These are phyloP conservation scores for Vaccinium darrowii DNA, from an alignment of 148 eudicot genomes.

Conservation along the genomic window DNA sequence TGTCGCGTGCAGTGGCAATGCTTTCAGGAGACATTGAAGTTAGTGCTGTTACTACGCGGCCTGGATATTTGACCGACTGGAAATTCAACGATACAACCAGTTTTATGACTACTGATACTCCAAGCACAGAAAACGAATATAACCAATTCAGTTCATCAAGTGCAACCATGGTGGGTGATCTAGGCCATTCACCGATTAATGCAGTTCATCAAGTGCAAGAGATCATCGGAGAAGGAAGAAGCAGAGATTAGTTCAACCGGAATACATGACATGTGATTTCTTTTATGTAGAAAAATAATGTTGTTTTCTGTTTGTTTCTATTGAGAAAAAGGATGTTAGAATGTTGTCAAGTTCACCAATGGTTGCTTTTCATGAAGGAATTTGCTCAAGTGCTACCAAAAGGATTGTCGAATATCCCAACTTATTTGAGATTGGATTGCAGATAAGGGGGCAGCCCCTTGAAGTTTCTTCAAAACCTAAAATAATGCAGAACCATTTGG, in stretches of 20 bases:
- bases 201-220: slow-evolving; percentile 13
- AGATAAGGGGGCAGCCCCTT: not conserved
- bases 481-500: too few relatives aligned
- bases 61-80: slow-evolving; percentile 81
- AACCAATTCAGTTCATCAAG: slow-evolving; percentile 22
- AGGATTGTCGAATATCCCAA: too few relatives aligned
- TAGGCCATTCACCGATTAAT: slow-evolving; percentile 23
- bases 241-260: not conserved
- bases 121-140: slow-evolving; percentile 16
- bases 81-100: slow-evolving; percentile 46
- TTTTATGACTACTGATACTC: slow-evolving; percentile 28
- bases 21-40: slow-evolving; percentile 70
- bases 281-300: not conserved
- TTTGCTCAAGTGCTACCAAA: too few relatives aligned
- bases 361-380: too few relatives aligned
- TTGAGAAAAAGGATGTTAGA: too few relatives aligned
- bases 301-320: not conserved
- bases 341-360: too few relatives aligned
- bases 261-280: not conserved
- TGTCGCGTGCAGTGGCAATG: slow-evolving; percentile 91
- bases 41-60: slow-evolving; percentile 48
- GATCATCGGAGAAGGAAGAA: slow-evolving; percentile 13
- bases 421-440: too few relatives aligned
- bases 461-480: too few relatives aligned
- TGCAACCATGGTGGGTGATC: slow-evolving; percentile 19